Conservation (phyloP, 2,329 filamentous ascomycete genomes). For the Colletotrichum chlorophyti region DNA sequence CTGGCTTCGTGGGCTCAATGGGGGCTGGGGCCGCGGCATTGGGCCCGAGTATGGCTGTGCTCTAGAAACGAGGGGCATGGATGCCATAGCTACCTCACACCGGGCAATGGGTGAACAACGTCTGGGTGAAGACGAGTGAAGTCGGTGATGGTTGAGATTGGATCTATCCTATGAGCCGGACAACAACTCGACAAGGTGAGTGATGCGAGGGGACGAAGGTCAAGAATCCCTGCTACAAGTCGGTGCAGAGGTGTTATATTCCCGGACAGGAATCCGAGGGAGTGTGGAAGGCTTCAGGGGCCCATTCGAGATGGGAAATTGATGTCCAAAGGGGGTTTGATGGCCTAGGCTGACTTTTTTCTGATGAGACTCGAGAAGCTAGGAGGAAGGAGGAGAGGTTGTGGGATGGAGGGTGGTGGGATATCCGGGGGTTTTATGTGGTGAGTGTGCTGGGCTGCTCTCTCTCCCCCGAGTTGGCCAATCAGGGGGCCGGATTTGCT, state of each 20-base stretch:
- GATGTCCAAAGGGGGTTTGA: conserved; percentile 5
- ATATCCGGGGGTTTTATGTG: conserved; percentile 29
- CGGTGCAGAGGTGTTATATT: neutral
- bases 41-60: neutral
- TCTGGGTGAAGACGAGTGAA: neutral
- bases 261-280: neutral
- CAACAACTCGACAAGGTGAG: neutral
- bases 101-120: neutral
- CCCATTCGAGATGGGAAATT: neutral
- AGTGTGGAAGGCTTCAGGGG: neutral
- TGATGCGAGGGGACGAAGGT: neutral
- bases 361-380: conserved; percentile 2
- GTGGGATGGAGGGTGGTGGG: conserved; percentile 25
- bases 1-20: neutral
- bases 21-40: neutral
- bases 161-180: neutral
- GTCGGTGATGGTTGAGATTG: neutral
- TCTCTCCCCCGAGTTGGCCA: conserved; percentile 23
- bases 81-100: conserved; percentile 1
- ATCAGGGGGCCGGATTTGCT: conserved; percentile 13
- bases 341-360: neutral
- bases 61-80: neutral
- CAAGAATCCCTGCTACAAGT: neutral
- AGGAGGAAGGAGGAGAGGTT: conserved; percentile 12
- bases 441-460: conserved; percentile 19